A percentile compares a stretch with the other conserved stretches of the same genome.
Conservation (phyloP, 148 eudicot genomes). For the Rhododendron simsii region DNA sequence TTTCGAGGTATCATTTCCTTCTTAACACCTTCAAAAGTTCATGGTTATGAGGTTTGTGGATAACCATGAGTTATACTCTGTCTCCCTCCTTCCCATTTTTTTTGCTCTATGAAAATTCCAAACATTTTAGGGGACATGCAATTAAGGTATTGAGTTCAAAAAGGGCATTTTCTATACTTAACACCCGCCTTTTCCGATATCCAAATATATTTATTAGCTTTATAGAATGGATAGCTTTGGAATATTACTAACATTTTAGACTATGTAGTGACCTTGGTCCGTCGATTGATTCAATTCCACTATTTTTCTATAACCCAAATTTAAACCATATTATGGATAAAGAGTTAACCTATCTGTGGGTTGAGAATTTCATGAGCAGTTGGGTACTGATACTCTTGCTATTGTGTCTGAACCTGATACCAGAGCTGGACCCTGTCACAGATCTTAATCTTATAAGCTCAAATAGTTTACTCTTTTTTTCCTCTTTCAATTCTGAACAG, state of each 20-base stretch:
- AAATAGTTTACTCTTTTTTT: background rate
- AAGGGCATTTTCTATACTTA: background rate
- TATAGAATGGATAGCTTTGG: background rate
- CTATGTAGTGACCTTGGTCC: background rate
- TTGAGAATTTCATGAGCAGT: background rate
- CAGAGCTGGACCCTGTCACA: slow-evolving; percentile 1
- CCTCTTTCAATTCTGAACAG: slow-evolving; percentile 33
- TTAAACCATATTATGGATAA: background rate
- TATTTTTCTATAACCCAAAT: background rate
- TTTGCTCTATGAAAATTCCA: background rate
- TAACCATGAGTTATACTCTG: background rate
- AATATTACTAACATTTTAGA: background rate
- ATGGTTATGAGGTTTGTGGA: background rate
- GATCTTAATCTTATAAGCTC: slow-evolving; percentile 9
- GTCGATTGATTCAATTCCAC: background rate
- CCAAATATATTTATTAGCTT: background rate
- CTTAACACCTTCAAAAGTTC: background rate
- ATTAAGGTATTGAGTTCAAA: background rate
- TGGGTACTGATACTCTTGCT: background rate
- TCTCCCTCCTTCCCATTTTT: background rate
- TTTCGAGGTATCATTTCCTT: slow-evolving; percentile 66
- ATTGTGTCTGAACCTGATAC: background rate
- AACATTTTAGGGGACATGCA: background rate
- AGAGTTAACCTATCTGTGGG: background rate
- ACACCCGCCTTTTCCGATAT: background rate